Conservation (phyloP, 768 basidiomycete species). For the Trametes gibbosa region DNA sequence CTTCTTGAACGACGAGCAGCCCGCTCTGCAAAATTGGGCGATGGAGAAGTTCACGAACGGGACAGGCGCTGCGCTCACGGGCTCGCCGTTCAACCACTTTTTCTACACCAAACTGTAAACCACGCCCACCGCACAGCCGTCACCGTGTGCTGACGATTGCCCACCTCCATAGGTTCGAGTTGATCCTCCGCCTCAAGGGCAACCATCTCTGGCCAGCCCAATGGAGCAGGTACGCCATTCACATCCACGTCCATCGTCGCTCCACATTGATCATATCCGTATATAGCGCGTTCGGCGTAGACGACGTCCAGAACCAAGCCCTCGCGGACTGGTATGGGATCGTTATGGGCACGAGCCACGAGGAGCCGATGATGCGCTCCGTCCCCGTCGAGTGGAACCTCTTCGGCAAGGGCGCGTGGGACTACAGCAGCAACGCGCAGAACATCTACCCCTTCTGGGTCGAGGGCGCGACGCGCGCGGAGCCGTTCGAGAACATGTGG, state of each 20-base stretch:
- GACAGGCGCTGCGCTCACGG: slow-evolving; percentile 45
- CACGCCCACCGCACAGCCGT: too few relatives aligned
- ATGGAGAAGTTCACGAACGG: slow-evolving; percentile 66
- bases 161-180: slow-evolving; percentile 58
- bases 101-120: slow-evolving; percentile 55
- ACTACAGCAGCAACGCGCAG: slow-evolving; percentile 53
- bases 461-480: slow-evolving; percentile 55
- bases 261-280: not conserved
- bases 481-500: slow-evolving; percentile 58
- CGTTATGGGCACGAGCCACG: slow-evolving; percentile 73
- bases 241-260: not conserved
- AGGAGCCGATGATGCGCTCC: slow-evolving; percentile 75
- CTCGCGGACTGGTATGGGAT: slow-evolving; percentile 64
- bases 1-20: slow-evolving; percentile 77
- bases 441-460: slow-evolving; percentile 62
- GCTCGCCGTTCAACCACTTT: slow-evolving; percentile 59
- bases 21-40: slow-evolving; percentile 70
- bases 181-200: slow-evolving; percentile 61
- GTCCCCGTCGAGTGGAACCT: slow-evolving; percentile 64
- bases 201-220: slow-evolving; percentile 67
- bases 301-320: slow-evolving; percentile 59
- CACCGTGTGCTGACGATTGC: too few relatives aligned
- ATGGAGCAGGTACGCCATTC: slow-evolving; percentile 37
- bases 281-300: slow-evolving; percentile 47
- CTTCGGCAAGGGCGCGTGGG: slow-evolving; percentile 58